A percentile compares a stretch with the other conserved stretches of the same genome.
Evolutionary conservation across 768 basidiomycete species (phyloP).

Genomic region (Cystobasidium ongulense): DNA sequence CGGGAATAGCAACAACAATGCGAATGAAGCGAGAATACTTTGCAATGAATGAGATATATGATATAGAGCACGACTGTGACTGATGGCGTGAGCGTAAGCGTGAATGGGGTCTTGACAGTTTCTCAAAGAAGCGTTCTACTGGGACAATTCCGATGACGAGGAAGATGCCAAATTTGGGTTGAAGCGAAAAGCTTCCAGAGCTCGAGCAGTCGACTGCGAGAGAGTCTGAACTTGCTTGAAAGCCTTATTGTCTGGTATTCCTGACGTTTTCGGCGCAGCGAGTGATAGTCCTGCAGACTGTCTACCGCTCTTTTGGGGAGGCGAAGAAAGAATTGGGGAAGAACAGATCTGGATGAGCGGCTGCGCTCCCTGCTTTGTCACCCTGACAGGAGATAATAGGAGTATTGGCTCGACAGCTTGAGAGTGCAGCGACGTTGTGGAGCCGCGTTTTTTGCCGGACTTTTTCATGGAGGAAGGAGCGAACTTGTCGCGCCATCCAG

Average conservation of each 20-base stretch:
- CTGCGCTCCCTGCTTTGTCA: not conserved
- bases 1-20: not conserved
- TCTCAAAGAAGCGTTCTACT: not conserved
- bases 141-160: not conserved
- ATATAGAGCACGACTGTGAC: too few species aligned
- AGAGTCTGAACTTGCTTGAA: too few species aligned
- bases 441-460: not conserved
- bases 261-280: too few species aligned
- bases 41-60: too few species aligned
- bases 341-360: not conserved
- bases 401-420: not conserved
- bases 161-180: not conserved
- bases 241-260: too few species aligned
- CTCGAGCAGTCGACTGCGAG: not conserved
- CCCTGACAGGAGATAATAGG: not conserved
- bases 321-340: too few species aligned
- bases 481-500: not conserved
- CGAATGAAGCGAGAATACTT: not conserved
- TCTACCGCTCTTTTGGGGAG: too few species aligned
- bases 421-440: not conserved
- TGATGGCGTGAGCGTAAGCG: too few species aligned
- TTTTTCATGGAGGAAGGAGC: not conserved
- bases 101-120: not conserved
- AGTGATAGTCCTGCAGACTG: too few species aligned
- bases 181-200: not conserved